Evolutionary conservation across 805 yeast species (phyloP), one percentile per base, ranked within the genome.

Genomic region (Saccharomycopsis babjevae): DNA sequence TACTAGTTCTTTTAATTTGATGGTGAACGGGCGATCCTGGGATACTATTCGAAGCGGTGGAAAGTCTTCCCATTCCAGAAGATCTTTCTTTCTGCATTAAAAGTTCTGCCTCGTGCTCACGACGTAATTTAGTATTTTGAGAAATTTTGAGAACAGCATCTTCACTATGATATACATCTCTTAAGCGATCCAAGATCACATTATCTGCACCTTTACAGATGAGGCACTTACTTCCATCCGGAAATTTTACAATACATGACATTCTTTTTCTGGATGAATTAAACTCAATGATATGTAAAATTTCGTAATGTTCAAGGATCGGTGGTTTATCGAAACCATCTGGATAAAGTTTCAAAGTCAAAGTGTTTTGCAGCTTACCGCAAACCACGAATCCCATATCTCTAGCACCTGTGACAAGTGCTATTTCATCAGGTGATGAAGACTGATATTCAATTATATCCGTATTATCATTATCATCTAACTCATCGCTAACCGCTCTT

Each of bases 191-290:
- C 58, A 92, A 71, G 57, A 94, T 89, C 11, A 93, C 80, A 68
- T 89, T 89, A 71, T 94, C 99, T 1, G 99, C 99, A 59, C 99
- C 99, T 73, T 94, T 94, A 73, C 97, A 90, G 52, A 94, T 75
- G 65, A 94, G 69, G 55, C 93, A 83, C 25, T 91, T 79, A 62
- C 87, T 79, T 6, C 82, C 82, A 69, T 88, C 87, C 0, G 97
- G 97, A 66, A 88, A 83, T 63, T 74, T 79, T 0, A 91, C 85
- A 10, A 93, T 71, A n/a, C 89, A 83, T 0, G 97, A 89, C 99
- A 94, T 94, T 69, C 99, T 80, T 73, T 94, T 94, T 68, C 99
- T 83, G 3, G 84, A 76, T 0, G 97, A 89, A 0, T 93, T 78
- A 69, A 94, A 94, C 61, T 93, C 97, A 61, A 94, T 85, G 1